Conservation (phyloP, 2,329 filamentous ascomycete species). For the Verticillium alfalfae region DNA sequence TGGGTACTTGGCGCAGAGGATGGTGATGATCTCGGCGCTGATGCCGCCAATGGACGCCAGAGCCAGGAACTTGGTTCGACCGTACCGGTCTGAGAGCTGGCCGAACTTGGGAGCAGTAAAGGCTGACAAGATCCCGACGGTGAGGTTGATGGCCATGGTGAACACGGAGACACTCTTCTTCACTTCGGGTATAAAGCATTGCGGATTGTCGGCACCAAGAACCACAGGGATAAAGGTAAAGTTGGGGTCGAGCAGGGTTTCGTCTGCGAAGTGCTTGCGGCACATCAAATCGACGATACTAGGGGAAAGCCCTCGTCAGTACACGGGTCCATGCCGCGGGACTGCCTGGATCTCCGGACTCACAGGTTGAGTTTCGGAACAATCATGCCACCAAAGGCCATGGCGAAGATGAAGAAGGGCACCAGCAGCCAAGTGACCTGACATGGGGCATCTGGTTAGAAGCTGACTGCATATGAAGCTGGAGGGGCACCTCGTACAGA, state of each 20-base stretch:
- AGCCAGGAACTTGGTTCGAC: conserved; percentile 69
- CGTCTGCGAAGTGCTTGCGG: conserved; percentile 71
- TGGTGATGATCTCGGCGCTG: conserved; percentile 67
- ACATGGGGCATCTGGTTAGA: conserved; percentile 46
- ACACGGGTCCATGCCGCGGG: neutral
- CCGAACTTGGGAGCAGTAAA: conserved; percentile 79
- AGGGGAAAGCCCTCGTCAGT: conserved; percentile 1
- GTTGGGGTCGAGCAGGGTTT: conserved; percentile 49
- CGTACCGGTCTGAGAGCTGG: conserved; percentile 79
- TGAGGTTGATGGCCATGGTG: conserved; percentile 67
- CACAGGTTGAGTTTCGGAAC: conserved; percentile 82
- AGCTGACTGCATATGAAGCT: neutral
- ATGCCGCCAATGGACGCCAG: conserved; percentile 72
- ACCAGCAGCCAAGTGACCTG: conserved; percentile 79
- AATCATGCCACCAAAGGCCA: conserved; percentile 80
- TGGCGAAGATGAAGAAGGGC: conserved; percentile 74
- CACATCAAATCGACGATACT: conserved; percentile 79
- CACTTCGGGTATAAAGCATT: conserved; percentile 76
- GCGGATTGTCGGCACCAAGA: conserved; percentile 64
- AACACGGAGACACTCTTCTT: conserved; percentile 74
- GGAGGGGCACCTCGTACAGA: conserved; percentile 40
- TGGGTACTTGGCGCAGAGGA: conserved; percentile 71
- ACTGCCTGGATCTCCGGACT: conserved; percentile 17
- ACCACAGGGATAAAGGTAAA: conserved; percentile 59
- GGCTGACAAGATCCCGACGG: conserved; percentile 72